phyloP scores from a whole-genome alignment of 2,329 filamentous ascomycete genomes.

The Bertia moriformis region DNA sequence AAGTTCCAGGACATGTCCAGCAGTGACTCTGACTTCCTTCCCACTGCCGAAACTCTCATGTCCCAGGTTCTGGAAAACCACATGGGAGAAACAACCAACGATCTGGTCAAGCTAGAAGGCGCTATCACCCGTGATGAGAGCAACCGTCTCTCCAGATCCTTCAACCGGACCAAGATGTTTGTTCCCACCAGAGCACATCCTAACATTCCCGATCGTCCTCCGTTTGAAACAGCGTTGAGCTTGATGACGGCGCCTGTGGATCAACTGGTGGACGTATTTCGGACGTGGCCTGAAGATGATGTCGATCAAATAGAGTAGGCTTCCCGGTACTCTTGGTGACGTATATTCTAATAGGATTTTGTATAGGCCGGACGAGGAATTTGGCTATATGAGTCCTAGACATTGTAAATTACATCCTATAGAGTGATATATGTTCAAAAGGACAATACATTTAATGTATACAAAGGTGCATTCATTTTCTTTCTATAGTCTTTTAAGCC shows the following conservation, averaged over 20 bases:
- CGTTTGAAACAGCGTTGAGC: conserved; percentile 30
- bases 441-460: too few species aligned
- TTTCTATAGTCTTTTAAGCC: too few species aligned
- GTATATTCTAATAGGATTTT: too few species aligned
- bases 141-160: conserved; percentile 18
- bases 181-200: conserved; percentile 28
- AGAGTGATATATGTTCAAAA: too few species aligned
- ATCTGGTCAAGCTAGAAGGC: conserved; percentile 24
- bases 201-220: conserved; percentile 26
- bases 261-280: conserved; percentile 31
- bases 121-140: conserved; percentile 14
- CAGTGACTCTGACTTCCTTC: conserved; percentile 19
- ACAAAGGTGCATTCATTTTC: too few species aligned
- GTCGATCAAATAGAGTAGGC: too few species aligned
- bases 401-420: too few species aligned
- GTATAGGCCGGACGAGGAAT: too few species aligned
- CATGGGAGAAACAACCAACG: conserved; percentile 19
- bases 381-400: too few species aligned
- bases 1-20: conserved; percentile 25
- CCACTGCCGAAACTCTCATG: conserved; percentile 25
- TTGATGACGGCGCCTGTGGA: conserved; percentile 36
- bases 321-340: too few species aligned
- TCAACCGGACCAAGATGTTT: conserved; percentile 28
- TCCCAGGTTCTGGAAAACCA: conserved; percentile 21
- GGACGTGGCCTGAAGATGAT: conserved; percentile 26